phyloP scores from a whole-genome alignment of 768 basidiomycete species.

The Agrocybe pediades region DNA sequence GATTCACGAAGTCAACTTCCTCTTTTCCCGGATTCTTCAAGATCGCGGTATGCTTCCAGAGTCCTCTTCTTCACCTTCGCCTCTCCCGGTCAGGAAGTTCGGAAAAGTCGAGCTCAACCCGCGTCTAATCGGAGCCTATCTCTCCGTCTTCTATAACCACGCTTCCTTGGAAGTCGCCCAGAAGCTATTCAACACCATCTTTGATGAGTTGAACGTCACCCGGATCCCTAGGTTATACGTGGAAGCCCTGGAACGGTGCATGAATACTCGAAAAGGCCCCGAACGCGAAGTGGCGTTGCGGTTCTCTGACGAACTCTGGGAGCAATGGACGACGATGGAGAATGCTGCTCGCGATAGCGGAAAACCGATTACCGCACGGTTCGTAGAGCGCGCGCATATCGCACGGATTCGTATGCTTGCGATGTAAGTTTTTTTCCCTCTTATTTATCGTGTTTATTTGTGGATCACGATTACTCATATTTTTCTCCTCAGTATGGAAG shows the following conservation, averaged over 20 bases:
- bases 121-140: slow-evolving; percentile 75
- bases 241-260: slow-evolving; percentile 71
- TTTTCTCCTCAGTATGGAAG: slow-evolving; percentile 39
- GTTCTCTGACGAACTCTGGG: slow-evolving; percentile 69
- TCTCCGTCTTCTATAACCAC: slow-evolving; percentile 72
- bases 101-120: slow-evolving; percentile 56
- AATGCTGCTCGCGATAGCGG: slow-evolving; percentile 29
- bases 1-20: slow-evolving; percentile 62
- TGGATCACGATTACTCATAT: slow-evolving; percentile 2
- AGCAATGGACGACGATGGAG: slow-evolving; percentile 58
- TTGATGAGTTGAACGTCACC: slow-evolving; percentile 38
- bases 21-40: slow-evolving; percentile 62
- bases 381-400: slow-evolving; percentile 69
- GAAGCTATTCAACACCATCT: slow-evolving; percentile 54
- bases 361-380: slow-evolving; percentile 39
- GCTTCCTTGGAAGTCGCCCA: slow-evolving; percentile 47
- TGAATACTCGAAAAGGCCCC: slow-evolving; percentile 36
- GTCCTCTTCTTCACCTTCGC: slow-evolving; percentile 3
- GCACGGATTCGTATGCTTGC: slow-evolving; percentile 68
- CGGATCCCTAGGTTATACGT: slow-evolving; percentile 60
- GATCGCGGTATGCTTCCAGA: slow-evolving; percentile 31
- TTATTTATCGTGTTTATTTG: not conserved
- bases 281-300: slow-evolving; percentile 49
- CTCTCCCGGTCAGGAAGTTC: slow-evolving; percentile 44
- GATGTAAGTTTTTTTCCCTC: slow-evolving; percentile 43